Base-by-base conservation (phyloP, 805 yeast genomes). In the Sungouiella blattae region DNA sequence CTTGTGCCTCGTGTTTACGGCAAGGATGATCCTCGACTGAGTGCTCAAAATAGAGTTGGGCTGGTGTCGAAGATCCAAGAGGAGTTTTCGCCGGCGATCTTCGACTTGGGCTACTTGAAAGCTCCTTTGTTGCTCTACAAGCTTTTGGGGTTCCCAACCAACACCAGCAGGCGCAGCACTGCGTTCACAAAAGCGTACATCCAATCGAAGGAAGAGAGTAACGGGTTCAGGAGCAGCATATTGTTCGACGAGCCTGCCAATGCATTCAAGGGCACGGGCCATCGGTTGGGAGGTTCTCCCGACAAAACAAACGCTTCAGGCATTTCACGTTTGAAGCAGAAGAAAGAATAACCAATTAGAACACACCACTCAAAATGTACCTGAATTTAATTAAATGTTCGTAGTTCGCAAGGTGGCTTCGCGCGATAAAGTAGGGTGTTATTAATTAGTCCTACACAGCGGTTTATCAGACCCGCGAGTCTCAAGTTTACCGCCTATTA, bases 21-120 rank as follows among this genome's bases (percentile, higher is more conserved):
- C 11, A 23, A 20, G 25, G 23, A 11, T 17, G 17, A 32, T 8
- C 35, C 35, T 14, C 5, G 26, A 4, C 5, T 16, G 7, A 15
- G 17, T 11, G 22, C 28, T 7, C 60, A 61, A 12, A 49, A 54
- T 33, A 50, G 63, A 30, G 69, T 66, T 5, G 71, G 71, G 8
- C 52, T 52, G n/a, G 39, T 17, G 21, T 16, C 33, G 26, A 32
- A 35, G 17, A 14, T 8, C 6, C 9, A 8, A 26, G 30, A 32
- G 16, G 36, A 30, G 24, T 42, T 46, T 18, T 30, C 35, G 11
- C 49, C 35, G 60, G 53, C 71, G 18, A 62, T 73, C 25, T 70
- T 73, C 16, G 77, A 69, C 39, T 60, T 64, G 28, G 84, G 84
- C 1, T 69, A 75, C 41, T 61, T 77, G 36, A 68, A 67, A 35